Conservation (phyloP, 805 yeast species). For the Kazachstania bromeliacearum region DNA sequence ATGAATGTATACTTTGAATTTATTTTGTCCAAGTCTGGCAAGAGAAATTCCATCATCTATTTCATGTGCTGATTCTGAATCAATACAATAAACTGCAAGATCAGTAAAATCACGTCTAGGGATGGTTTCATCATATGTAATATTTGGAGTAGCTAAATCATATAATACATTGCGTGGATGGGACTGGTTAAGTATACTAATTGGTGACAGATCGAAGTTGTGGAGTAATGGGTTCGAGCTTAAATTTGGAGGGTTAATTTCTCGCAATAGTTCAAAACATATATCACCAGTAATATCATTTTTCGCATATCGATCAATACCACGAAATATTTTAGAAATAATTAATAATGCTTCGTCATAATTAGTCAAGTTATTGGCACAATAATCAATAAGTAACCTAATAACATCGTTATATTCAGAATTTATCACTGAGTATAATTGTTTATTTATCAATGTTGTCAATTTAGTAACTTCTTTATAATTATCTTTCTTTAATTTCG, state of each 20-base stretch:
- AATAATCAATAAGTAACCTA: constrained; percentile 43
- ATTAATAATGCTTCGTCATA: constrained; percentile 38
- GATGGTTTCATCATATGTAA: constrained; percentile 9
- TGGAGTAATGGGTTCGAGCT: constrained; percentile 4
- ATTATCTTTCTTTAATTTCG: constrained; percentile 18
- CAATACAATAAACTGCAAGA: constrained; percentile 70
- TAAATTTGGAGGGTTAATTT: constrained; percentile 17
- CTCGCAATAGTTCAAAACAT: constrained; percentile 42
- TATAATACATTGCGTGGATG: constrained; percentile 32
- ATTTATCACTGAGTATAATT: constrained; percentile 3
- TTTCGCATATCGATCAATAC: constrained; percentile 17
- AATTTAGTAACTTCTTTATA: constrained; percentile 19
- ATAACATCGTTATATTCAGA: constrained; percentile 31
- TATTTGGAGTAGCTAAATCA: constrained; percentile 12
- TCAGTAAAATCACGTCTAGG: constrained; percentile 34
- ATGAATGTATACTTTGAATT: constrained; percentile 50
- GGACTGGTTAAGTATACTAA: background rate
- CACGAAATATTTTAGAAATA: constrained; percentile 33
- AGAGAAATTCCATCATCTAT: constrained; percentile 90
- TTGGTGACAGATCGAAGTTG: constrained; percentile 1
- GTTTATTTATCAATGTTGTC: constrained; percentile 15
- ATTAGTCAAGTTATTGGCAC: constrained; percentile 40
- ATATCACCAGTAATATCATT: constrained; percentile 43
- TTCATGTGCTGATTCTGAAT: constrained; percentile 70
- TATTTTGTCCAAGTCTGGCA: constrained; percentile 21